Base-by-base conservation (phyloP, 1,284 basidiomycete genomes). In the Cryptococcus sp. region DNA sequence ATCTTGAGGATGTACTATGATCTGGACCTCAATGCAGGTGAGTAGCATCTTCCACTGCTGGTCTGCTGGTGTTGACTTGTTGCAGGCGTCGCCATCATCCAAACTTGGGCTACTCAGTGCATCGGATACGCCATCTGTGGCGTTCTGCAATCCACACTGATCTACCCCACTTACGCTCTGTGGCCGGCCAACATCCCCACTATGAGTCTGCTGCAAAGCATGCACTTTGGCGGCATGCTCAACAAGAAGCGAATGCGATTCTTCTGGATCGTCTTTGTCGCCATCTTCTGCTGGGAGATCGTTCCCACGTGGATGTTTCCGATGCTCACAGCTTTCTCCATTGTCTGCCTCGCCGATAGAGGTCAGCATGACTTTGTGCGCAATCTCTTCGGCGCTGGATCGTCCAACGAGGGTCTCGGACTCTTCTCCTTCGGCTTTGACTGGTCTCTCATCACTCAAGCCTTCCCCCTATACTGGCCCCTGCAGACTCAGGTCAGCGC, bases 81-180 rank as follows among this genome's bases (percentile, higher is more conserved):
- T 17, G 8, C 35, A 59, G 57, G 57, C 5, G 74, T 82, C 6
- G 84, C 85, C 20, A 83, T 86, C 48, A 83, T 86, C 71, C 75
- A 86, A 69, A 77, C 85, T 60, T 84, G 84, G 69, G 80, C 83
- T 0, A 86, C 84, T 53, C 88, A 88, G 69, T 80, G 87, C 60
- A 76, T 87, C 44, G 85, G 85, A 3, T 84, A 85, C 59, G 83
- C 84, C 11, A 82, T 88, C 19, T 84, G 85, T 25, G 88, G 87
- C n/a, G 64, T 87, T 45, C 78, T 86, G 53, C 80, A 85, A 66
- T 76, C 82, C 69, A 80, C 83, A 40, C 77, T 88, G 11, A 80
- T 88, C 1, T 86, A 86, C 71, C 87, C 87, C 0, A 87, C 87
- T 3, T 85, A 67, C 54, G 75, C 75, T 70, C 68, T 78, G 56